A percentile compares a stretch with the other conserved stretches of the same genome.
Conservation (phyloP, 805 yeast species). For the Debaryomyces prosopidis region DNA sequence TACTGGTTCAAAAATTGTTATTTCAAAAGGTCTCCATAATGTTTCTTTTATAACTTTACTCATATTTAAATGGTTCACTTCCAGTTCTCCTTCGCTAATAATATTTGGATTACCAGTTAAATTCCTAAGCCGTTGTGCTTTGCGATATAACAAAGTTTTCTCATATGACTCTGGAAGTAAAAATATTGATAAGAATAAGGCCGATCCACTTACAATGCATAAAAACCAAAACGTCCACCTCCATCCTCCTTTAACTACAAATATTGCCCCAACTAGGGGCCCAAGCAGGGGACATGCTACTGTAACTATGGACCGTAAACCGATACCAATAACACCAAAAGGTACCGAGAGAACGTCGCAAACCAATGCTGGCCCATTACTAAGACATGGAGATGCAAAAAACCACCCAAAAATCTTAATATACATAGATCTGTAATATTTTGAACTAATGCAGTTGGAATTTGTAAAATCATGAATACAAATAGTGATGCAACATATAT, state of each 20-base stretch:
- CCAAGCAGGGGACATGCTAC: constrained; percentile 57
- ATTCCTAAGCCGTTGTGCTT: constrained; percentile 42
- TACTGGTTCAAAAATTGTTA: constrained; percentile 51
- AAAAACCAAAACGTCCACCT: constrained; percentile 58
- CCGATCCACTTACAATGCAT: constrained; percentile 29
- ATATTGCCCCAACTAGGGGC: constrained; percentile 56
- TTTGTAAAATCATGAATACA: constrained; percentile 46
- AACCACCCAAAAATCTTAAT: constrained; percentile 56
- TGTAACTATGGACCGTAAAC: constrained; percentile 54
- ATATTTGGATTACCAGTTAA: constrained; percentile 43
- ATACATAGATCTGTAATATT: constrained; percentile 53
- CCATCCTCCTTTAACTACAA: constrained; percentile 30
- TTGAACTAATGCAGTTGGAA: constrained; percentile 47
- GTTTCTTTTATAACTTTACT: constrained; percentile 22
- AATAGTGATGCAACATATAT: constrained; percentile 45
- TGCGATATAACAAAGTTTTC: constrained; percentile 41
- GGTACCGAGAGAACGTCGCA: constrained; percentile 49
- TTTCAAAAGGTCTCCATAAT: constrained; percentile 45
- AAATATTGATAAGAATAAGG: constrained; percentile 31
- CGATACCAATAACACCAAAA: constrained; percentile 46
- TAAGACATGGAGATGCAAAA: constrained; percentile 55
- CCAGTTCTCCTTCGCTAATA: constrained; percentile 32
- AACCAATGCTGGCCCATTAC: constrained; percentile 60
- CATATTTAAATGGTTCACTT: constrained; percentile 14
- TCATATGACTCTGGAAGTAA: constrained; percentile 47